Percentiles rank a stretch among this genome's conserved stretches.
Evolutionary conservation across 148 eudicot species (phyloP).

Genomic region (Linanthus parryae): DNA sequence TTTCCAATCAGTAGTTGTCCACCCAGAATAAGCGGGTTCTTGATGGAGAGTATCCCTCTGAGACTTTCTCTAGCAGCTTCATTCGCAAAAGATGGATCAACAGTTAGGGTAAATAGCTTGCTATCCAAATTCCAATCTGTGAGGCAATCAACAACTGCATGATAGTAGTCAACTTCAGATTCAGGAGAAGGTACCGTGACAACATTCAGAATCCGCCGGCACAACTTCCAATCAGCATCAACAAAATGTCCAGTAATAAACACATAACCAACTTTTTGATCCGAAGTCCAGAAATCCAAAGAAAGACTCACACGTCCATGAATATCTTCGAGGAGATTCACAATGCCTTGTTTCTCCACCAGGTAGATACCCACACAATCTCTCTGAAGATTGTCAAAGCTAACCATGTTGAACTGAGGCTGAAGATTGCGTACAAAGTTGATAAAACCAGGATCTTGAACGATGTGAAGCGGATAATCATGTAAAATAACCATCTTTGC

Average conservation of each 20-base stretch:
- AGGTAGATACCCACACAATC: slow-evolving; percentile 36
- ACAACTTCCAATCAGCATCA: slow-evolving; percentile 66
- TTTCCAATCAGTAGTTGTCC: slow-evolving; percentile 58
- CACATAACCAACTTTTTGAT: slow-evolving; percentile 51
- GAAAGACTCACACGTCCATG: slow-evolving; percentile 63
- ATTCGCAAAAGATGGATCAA: slow-evolving; percentile 55
- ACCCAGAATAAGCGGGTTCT: slow-evolving; percentile 41
- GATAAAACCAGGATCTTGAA: slow-evolving; percentile 42
- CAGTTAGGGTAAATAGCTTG: slow-evolving; percentile 67
- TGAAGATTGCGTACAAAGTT: slow-evolving; percentile 37
- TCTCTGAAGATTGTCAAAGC: slow-evolving; percentile 16
- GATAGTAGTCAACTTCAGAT: slow-evolving; percentile 57
- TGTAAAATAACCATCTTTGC: slow-evolving; percentile 78
- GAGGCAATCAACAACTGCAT: slow-evolving; percentile 59
- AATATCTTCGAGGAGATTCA: slow-evolving; percentile 37
- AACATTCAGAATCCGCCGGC: slow-evolving; percentile 55
- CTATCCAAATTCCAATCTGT: slow-evolving; percentile 60
- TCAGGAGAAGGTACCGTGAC: slow-evolving; percentile 55
- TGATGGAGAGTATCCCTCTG: slow-evolving; percentile 50
- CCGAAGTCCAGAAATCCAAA: slow-evolving; percentile 62
- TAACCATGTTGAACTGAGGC: slow-evolving; percentile 36
- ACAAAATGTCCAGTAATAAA: slow-evolving; percentile 54
- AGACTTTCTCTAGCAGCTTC: slow-evolving; percentile 44
- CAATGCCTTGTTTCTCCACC: slow-evolving; percentile 43
- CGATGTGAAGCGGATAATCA: slow-evolving; percentile 64